Base-by-base conservation (phyloP, 106 monocot species). In the Narthecium ossifragum region DNA sequence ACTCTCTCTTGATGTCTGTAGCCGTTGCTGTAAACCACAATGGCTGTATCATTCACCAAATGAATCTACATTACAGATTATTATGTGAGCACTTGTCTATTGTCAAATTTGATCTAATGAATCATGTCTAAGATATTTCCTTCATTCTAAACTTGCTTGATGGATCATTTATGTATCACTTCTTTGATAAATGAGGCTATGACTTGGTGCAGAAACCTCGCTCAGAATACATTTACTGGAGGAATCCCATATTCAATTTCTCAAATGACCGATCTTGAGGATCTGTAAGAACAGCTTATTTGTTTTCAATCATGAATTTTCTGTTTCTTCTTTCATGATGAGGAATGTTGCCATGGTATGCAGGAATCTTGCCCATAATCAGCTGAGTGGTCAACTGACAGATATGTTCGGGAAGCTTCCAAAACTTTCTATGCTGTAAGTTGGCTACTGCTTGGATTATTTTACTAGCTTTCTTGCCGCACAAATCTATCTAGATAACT, bases 201-300 rank as follows among this genome's bases (percentile, higher is more conserved):
- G 1, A 63, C 26, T 14, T 12, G 59, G 22, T 74, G 62, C 74
- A 98, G 96, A 74, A 75, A 98, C 63, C 80, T 98, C 57, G 65
- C 79, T 62, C 76, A 71, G 21, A 98, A 98, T 72, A 48, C 73
- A 65, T 87, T 98, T 62, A 84, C 75, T 64, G 96, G 96, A 36
- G 74, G 84, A 18, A 67, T 98, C 43, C 96, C 96, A 50, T 98
- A 90, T 68, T 98, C 96, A 13, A 74, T 98, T 58, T 98, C 96
- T 17, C 86, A 90, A 63, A 98, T 98, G 96, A 48, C 78, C 2
- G 80, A 90, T 57, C 78, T 98, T 36, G 47, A 84, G 58, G 70
- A 71, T 79, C 57, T 98, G 96, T 98, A 74, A 81, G 83, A 54
- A 29, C 22, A 51, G 21, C 5, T 23, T 4, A 21, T 23, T 53